Base-by-base conservation (phyloP, 2,329 filamentous ascomycete genomes). In the Lecanicillium sp. region DNA sequence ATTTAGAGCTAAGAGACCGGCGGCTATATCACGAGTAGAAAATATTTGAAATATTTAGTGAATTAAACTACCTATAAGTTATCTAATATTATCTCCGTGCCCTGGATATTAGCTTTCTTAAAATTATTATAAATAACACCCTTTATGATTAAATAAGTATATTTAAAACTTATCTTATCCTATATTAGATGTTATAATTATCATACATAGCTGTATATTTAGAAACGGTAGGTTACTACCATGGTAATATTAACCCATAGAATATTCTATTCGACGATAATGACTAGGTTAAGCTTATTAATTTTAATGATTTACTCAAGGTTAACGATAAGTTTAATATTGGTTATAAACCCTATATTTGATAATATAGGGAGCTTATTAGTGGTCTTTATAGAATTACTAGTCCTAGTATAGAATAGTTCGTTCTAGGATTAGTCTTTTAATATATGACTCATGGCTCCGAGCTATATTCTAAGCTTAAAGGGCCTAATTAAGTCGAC, bases 331-430 rank as follows among this genome's bases (percentile, higher is more conserved):
- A 29, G 3, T 43, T 56, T 11, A 40, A 57, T 27, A 51, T 56
- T 24, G 54, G 54, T 42, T 52, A 55, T 40, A 50, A 56, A 30
- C 55, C 55, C 8, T 56, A 55, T 21, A 52, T 57, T 41, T 51
- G 55, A 44, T 47, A 54, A 38, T 29, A 26, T 23, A 52, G 50
- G 20, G 21, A 48, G 8, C 19, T 11, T 1, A 15, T 6, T 3
- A 52, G 49, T 24, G 49, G 55, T 6, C 11, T 29, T 2, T 55
- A 19, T 23, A 50, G 55, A 8, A 26, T 42, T 38, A 50, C 55
- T 29, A 46, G 54, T 29, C 48, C 51, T 10, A 27, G 33, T 21
- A 51, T 52, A 3, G 55, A 57, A 27, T 51, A 56, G 46, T 56
- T 54, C 19, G 54, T 54, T 29, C 52, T 56, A 1, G 54, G 51